These are phyloP conservation scores for Phytophthora ohioensis DNA, from an alignment of 352 stramenopile species.

Conservation along the genomic window DNA sequence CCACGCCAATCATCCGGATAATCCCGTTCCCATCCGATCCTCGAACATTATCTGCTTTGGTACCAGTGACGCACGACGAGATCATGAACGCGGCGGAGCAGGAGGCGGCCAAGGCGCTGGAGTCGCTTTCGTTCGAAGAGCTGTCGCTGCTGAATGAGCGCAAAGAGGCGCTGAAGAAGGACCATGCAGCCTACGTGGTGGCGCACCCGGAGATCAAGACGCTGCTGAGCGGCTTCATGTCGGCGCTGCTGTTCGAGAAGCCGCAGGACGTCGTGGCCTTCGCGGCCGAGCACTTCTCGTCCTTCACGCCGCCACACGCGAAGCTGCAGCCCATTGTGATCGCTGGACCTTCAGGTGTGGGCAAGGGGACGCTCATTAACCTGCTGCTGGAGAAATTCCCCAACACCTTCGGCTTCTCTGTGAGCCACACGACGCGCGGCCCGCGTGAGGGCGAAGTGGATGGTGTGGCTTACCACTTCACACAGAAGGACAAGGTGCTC, in stretches of 20 bases:
- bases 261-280: slow-evolving; percentile 84
- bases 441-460: slow-evolving; percentile 95
- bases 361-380: slow-evolving; percentile 97
- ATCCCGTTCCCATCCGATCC: background rate
- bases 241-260: slow-evolving; percentile 88
- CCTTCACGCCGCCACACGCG: slow-evolving; percentile 64
- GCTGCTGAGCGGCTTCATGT: slow-evolving; percentile 90
- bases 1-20: slow-evolving; percentile 6
- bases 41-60: background rate
- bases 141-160: slow-evolving; percentile 86
- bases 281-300: slow-evolving; percentile 80
- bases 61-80: background rate
- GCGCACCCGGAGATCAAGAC: slow-evolving; percentile 91
- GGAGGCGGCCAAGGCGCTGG: slow-evolving; percentile 58
- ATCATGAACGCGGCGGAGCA: slow-evolving; percentile 41
- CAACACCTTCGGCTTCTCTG: slow-evolving; percentile 94
- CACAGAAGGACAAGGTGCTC: slow-evolving; percentile 92
- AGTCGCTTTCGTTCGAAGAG: slow-evolving; percentile 87
- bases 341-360: slow-evolving; percentile 91
- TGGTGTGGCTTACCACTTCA: slow-evolving; percentile 98
- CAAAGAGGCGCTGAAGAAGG: slow-evolving; percentile 88
- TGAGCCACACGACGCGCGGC: slow-evolving; percentile 97
- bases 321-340: slow-evolving; percentile 91
- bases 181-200: slow-evolving; percentile 85
- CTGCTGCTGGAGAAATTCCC: slow-evolving; percentile 89